These are phyloP conservation scores for Tricholoma hemisulphureum DNA, from an alignment of 768 basidiomycete species.

Conservation along the genomic window DNA sequence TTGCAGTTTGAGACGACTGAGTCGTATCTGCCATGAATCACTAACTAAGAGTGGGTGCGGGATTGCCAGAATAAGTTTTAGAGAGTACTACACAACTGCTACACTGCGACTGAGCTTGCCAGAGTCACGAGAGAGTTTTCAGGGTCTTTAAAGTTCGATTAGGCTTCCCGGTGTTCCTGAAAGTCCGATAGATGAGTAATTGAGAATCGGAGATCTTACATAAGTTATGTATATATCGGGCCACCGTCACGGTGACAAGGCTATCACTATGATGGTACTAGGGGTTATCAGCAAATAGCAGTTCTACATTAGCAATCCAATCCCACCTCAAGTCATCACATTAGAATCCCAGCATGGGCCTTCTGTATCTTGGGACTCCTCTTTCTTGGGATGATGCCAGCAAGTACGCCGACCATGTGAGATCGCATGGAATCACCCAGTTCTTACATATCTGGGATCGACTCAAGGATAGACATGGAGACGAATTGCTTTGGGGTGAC, in stretches of 20 bases:
- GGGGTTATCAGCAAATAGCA: too few relatives aligned
- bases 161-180: slow-evolving; percentile 71
- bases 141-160: slow-evolving; percentile 98
- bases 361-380: slow-evolving; percentile 90
- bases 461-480: slow-evolving; percentile 86
- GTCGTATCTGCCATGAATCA: too few relatives aligned
- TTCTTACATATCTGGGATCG: slow-evolving; percentile 92
- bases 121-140: slow-evolving; percentile 91
- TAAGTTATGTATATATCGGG: too few relatives aligned
- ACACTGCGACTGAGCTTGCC: too few relatives aligned
- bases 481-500: slow-evolving; percentile 96
- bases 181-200: slow-evolving; percentile 75
- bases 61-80: not conserved
- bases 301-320: not conserved
- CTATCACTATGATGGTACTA: too few relatives aligned
- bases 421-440: slow-evolving; percentile 90
- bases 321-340: too few relatives aligned
- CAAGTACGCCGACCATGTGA: slow-evolving; percentile 84
- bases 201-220: too few relatives aligned
- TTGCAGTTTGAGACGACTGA: slow-evolving; percentile 66
- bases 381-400: slow-evolving; percentile 89
- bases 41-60: slow-evolving; percentile 23
- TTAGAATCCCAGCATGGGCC: slow-evolving; percentile 61
- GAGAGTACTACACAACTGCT: too few relatives aligned
- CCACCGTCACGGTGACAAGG: too few relatives aligned